phyloP scores from a whole-genome alignment of 306 rosid species.

The Gastrolobium villosum region DNA sequence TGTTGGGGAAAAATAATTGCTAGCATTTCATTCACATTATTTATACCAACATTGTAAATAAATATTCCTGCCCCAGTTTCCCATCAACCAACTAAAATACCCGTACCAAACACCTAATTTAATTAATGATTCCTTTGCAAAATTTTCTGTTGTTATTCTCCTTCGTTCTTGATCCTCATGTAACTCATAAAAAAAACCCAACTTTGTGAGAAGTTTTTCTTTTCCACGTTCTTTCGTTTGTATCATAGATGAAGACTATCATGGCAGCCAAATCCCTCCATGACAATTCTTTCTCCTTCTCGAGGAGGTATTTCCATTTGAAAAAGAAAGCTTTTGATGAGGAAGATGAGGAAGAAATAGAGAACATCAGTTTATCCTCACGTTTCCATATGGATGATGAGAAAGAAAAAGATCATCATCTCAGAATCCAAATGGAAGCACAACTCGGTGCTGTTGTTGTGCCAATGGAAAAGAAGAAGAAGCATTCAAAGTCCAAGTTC shows the following conservation, averaged over 20 bases:
- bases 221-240: background rate
- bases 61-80: too few relatives aligned
- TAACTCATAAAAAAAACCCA: background rate
- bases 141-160: background rate
- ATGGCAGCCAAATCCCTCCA: constrained; percentile 80
- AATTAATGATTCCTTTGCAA: background rate
- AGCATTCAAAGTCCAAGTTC: too few relatives aligned
- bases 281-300: constrained; percentile 88
- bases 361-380: constrained; percentile 37
- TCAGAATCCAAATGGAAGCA: too few relatives aligned
- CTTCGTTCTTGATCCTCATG: background rate
- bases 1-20: too few relatives aligned
- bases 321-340: constrained; percentile 65
- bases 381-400: too few relatives aligned
- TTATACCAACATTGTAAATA: too few relatives aligned
- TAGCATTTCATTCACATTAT: too few relatives aligned
- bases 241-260: constrained; percentile 64
- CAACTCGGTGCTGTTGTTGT: too few relatives aligned
- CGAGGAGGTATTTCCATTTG: constrained; percentile 83
- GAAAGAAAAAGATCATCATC: too few relatives aligned
- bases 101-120: too few relatives aligned
- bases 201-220: background rate
- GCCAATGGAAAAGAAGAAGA: too few relatives aligned
- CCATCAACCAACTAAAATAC: too few relatives aligned
- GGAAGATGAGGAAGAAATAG: constrained; percentile 58